These are phyloP conservation scores for Zasmidium cellare DNA, from an alignment of 2,329 filamentous ascomycete genomes.

Conservation along the genomic window DNA sequence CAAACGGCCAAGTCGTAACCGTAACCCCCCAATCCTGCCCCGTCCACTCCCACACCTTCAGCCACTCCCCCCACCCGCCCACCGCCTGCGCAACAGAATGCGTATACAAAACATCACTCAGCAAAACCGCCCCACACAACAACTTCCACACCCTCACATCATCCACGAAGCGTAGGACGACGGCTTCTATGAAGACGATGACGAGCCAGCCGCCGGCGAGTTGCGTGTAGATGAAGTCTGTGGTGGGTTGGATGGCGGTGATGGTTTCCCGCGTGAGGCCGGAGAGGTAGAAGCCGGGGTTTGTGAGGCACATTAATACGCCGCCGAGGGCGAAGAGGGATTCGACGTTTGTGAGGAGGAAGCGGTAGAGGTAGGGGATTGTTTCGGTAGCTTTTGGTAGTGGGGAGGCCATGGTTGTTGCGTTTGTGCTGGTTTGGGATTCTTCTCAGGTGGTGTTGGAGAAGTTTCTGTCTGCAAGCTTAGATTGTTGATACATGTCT, in stretches of 20 bases:
- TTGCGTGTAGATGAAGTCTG: constrained; percentile 31
- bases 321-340: constrained; percentile 29
- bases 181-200: constrained; percentile 30
- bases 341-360: constrained; percentile 30
- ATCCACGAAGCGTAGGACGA: constrained; percentile 31
- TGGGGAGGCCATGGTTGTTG: constrained; percentile 5
- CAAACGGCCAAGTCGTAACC: constrained; percentile 31
- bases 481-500: too few relatives aligned
- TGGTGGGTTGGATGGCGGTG: constrained; percentile 22
- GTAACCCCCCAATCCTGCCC: constrained; percentile 29
- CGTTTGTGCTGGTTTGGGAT: neutral
- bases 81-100: constrained; percentile 31
- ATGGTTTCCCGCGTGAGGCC: constrained; percentile 25
- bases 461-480: too few relatives aligned
- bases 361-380: constrained; percentile 26
- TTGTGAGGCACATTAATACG: constrained; percentile 22
- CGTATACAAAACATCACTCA: constrained; percentile 27
- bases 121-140: constrained; percentile 29
- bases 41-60: constrained; percentile 26
- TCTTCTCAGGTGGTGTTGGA: neutral
- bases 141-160: constrained; percentile 31
- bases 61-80: constrained; percentile 28
- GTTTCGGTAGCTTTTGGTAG: constrained; percentile 26
- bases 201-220: constrained; percentile 32
- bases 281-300: constrained; percentile 23